Conservation (phyloP, 192 early-diverging fungal species). For the Backusella sp. region DNA sequence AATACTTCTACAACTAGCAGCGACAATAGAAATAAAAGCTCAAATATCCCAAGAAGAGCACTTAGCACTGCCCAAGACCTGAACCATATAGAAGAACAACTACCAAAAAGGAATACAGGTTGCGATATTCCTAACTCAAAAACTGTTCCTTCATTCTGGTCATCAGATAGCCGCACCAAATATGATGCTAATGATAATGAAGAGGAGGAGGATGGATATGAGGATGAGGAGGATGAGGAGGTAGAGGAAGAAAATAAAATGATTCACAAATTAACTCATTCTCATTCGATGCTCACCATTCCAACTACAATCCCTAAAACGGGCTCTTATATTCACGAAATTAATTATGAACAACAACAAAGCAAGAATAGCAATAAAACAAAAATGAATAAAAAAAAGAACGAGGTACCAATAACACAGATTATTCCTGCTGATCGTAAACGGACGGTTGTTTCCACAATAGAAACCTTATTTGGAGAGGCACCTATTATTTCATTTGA, state of each 20-base stretch:
- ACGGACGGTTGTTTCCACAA: background rate
- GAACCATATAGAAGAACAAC: background rate
- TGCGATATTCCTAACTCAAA: background rate
- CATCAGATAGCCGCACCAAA: background rate
- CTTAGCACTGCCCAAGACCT: background rate
- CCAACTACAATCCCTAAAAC: background rate
- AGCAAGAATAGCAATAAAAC: background rate
- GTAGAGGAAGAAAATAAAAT: background rate
- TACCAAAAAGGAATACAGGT: background rate
- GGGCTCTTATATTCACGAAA: conserved; percentile 14
- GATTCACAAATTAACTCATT: background rate
- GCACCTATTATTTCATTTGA: background rate
- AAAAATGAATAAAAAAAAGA: background rate
- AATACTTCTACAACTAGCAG: background rate
- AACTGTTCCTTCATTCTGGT: conserved; percentile 10
- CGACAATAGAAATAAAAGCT: background rate
- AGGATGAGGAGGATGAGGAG: background rate
- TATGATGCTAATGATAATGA: background rate
- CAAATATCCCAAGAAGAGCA: background rate
- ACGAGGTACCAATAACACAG: conserved; percentile 3
- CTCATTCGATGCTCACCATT: background rate
- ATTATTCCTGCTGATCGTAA: background rate
- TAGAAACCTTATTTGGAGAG: background rate
- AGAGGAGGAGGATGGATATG: background rate
- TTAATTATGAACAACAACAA: background rate